Percentiles rank a stretch among this genome's conserved stretches.
phyloP scores from a whole-genome alignment of 2,329 filamentous ascomycete genomes.

The Tolypocladium sp. region DNA sequence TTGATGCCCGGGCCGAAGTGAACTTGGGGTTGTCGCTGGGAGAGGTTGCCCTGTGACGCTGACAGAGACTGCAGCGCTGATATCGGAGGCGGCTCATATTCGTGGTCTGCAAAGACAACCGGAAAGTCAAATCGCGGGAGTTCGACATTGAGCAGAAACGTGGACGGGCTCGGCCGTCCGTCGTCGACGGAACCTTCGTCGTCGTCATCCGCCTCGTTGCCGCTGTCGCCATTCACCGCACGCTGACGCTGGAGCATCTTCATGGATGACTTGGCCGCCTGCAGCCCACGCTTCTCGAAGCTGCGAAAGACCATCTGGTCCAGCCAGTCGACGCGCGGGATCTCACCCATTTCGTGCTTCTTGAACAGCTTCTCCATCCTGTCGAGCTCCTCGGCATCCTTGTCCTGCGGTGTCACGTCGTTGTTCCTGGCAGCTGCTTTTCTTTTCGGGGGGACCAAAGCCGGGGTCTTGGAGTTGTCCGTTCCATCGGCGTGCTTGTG shows the following conservation, averaged over 20 bases:
- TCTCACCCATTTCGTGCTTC: slow-evolving; percentile 97
- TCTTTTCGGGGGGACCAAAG: slow-evolving; percentile 48
- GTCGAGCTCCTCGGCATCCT: slow-evolving; percentile 76
- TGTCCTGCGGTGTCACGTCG: slow-evolving; percentile 46
- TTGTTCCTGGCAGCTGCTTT: slow-evolving; percentile 41
- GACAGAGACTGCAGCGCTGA: slow-evolving; percentile 58
- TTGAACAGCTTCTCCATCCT: slow-evolving; percentile 85
- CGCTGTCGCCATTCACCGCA: slow-evolving; percentile 28
- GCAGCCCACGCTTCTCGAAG: slow-evolving; percentile 66
- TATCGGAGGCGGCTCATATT: slow-evolving; percentile 78
- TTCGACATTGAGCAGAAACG: slow-evolving; percentile 81
- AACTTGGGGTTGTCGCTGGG: slow-evolving; percentile 79
- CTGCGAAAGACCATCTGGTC: slow-evolving; percentile 89
- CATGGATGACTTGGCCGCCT: slow-evolving; percentile 54
- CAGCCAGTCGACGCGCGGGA: slow-evolving; percentile 87
- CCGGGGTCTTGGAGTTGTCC: slow-evolving; percentile 68
- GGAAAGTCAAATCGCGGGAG: slow-evolving; percentile 93
- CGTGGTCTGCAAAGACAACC: slow-evolving; percentile 87
- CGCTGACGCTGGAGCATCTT: slow-evolving; percentile 45
- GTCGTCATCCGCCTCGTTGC: slow-evolving; percentile 16
- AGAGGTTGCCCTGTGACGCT: slow-evolving; percentile 53
- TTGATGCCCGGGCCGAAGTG: slow-evolving; percentile 87
- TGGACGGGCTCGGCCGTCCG: slow-evolving; percentile 38
- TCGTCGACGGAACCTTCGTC: slow-evolving; percentile 25
- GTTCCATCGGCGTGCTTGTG: slow-evolving; percentile 79